Conservation (phyloP, 1,139 yeast genomes). For the Scheffersomyces stambukii region DNA sequence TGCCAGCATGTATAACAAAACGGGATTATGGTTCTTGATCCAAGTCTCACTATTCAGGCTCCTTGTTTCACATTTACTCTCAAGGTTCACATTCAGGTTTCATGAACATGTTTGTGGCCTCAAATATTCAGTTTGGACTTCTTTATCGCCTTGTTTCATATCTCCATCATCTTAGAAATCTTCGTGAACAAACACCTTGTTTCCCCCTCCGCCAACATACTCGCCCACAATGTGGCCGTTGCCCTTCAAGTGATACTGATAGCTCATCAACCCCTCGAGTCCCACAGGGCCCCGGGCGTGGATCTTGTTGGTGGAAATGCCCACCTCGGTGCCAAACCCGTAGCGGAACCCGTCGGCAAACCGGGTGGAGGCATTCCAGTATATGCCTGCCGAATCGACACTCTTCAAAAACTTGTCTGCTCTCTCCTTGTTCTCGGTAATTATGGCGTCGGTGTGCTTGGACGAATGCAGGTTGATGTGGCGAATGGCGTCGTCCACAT, state of each 20-base stretch:
- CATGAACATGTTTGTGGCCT: too few species aligned
- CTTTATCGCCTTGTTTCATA: background rate
- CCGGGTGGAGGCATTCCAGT: conserved; percentile 95
- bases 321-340: conserved; percentile 98
- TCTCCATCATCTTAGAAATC: conserved; percentile 25
- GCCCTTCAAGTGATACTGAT: conserved; percentile 90
- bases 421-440: conserved; percentile 64
- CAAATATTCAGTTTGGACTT: too few species aligned
- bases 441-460: conserved; percentile 90
- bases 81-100: too few species aligned
- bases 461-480: conserved; percentile 92
- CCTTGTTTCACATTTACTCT: too few species aligned
- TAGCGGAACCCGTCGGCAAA: conserved; percentile 98
- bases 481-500: conserved; percentile 64
- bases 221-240: conserved; percentile 90
- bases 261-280: conserved; percentile 90
- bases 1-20: too few species aligned
- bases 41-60: too few species aligned
- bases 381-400: conserved; percentile 95
- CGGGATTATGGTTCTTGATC: too few species aligned
- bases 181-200: conserved; percentile 72
- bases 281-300: conserved; percentile 99
- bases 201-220: conserved; percentile 90
- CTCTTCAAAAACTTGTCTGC: conserved; percentile 82
- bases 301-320: conserved; percentile 92